Evolutionary conservation across 768 basidiomycete genomes (phyloP), one percentile per base, ranked within the genome.

Genomic region (Trametes maxima): DNA sequence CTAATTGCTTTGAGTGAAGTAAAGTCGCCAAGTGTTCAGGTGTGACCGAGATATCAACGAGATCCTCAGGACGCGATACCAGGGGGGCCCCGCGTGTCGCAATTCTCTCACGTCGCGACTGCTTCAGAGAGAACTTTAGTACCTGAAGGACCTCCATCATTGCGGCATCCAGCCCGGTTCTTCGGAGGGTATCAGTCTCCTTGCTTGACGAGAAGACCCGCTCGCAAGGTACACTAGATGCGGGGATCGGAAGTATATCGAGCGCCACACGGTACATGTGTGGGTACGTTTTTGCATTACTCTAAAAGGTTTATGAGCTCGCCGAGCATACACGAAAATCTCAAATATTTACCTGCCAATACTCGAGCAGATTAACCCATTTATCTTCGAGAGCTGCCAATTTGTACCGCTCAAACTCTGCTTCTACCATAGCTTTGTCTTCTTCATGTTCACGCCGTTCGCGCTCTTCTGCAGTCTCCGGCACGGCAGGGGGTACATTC

Each of bases 191-290:
- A 25, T 56, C 54, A 5, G 44, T 56, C 45, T 56, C 54, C 25
- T 56, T 56, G 24, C 54, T 56, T 21, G 54, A 56, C 6, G 54
- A 56, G 47, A 49, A 57, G 3, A 49, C 47, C 7, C 40, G 39
- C 56, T 50, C 46, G 24, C 46, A 49, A 16, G 47, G n/a, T 14
- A 58, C 57, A 17, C 45, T 39, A 14, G 57, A 58, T 3, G 57
- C 57, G 19, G 22, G 57, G 10, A 49, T 48, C 10, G 57, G 47
- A 21, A 58, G 48, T 7, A 58, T 43, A 19, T 58, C 57, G 22
- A 58, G 57, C 7, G 57, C 57, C 13, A 57, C 39, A 7, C 46
- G 46, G 24, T 35, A 56, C 25, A 56, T 24, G n/a, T 43, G 33
- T 28, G 44, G 54, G 44, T 24, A 56, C 3, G 4, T 17, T 14